phyloP scores from a whole-genome alignment of 2,329 filamentous ascomycete species.

The Alternaria gansuensis region DNA sequence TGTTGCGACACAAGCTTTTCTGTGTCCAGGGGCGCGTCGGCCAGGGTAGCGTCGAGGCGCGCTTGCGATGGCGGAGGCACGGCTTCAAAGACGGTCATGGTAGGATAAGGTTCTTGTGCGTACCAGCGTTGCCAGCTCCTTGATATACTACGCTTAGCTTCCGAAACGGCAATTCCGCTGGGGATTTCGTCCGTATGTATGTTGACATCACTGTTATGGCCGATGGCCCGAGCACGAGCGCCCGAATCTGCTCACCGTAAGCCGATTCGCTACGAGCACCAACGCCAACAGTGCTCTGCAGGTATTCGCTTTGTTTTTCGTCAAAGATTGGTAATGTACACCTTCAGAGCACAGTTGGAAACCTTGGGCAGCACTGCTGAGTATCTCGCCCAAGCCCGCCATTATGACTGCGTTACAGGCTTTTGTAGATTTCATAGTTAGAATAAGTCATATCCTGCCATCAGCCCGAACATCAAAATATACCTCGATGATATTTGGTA shows the following conservation, averaged over 20 bases:
- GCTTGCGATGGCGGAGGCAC: conserved; percentile 37
- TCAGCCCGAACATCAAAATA: neutral
- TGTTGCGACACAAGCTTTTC: conserved; percentile 27
- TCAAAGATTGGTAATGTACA: neutral
- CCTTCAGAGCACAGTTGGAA: neutral
- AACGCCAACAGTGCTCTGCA: no score
- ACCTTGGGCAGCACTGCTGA: no score
- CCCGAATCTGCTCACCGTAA: neutral
- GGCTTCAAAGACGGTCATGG: conserved; percentile 25
- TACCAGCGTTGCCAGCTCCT: neutral
- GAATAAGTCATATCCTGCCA: neutral
- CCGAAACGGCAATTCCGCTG: neutral
- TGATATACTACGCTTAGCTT: conserved; percentile 3
- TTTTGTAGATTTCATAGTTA: no score
- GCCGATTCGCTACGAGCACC: no score
- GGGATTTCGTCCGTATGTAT: conserved; percentile 5
- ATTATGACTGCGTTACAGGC: no score
- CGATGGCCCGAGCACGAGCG: conserved; percentile 10
- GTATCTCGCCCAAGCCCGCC: no score
- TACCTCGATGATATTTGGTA: neutral
- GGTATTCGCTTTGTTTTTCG: neutral
- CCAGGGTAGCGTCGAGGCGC: conserved; percentile 47
- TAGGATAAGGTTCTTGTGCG: neutral
- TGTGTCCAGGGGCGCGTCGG: conserved; percentile 38
- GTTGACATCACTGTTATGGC: neutral